Percentiles rank a stretch among this genome's conserved stretches.
phyloP scores from a whole-genome alignment of 2,329 filamentous ascomycete genomes.

The Stachybotrys elegans region DNA sequence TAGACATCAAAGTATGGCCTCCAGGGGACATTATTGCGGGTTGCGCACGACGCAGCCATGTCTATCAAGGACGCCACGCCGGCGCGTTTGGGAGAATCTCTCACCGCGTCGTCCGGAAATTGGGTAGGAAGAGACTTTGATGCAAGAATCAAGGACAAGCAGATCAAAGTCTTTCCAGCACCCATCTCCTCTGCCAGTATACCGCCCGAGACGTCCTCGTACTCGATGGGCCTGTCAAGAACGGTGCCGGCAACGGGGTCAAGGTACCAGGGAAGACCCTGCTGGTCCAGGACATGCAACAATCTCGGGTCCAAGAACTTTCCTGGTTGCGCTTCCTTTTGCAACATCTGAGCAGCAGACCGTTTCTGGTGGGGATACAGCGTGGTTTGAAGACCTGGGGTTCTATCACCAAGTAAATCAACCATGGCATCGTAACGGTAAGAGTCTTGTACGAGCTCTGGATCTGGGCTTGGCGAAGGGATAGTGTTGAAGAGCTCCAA shows the following conservation, averaged over 20 bases:
- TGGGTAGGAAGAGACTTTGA: constrained; percentile 64
- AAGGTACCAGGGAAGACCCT: constrained; percentile 62
- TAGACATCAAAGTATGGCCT: constrained; percentile 55
- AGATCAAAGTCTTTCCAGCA: constrained; percentile 83
- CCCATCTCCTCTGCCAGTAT: constrained; percentile 80
- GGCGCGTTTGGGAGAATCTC: constrained; percentile 31
- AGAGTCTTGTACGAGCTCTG: constrained; percentile 39
- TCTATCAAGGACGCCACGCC: constrained; percentile 61
- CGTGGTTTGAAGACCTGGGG: constrained; percentile 56
- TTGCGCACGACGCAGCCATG: constrained; percentile 69
- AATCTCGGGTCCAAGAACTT: constrained; percentile 70
- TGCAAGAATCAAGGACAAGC: constrained; percentile 69
- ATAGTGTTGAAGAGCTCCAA: constrained; percentile 70
- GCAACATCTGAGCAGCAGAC: constrained; percentile 78
- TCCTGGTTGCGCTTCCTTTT: constrained; percentile 65
- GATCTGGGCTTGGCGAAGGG: constrained; percentile 60
- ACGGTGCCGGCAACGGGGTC: constrained; percentile 60
- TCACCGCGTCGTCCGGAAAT: constrained; percentile 49
- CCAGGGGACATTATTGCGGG: constrained; percentile 66
- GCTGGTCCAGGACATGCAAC: constrained; percentile 52
- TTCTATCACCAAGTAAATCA: constrained; percentile 45
- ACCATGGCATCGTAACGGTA: constrained; percentile 50
- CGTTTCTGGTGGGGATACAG: constrained; percentile 76
- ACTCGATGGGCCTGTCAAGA: constrained; percentile 61
- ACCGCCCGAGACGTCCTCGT: constrained; percentile 71